phyloP scores from a whole-genome alignment of 345 rosid species.

The Lumnitzera racemosa region DNA sequence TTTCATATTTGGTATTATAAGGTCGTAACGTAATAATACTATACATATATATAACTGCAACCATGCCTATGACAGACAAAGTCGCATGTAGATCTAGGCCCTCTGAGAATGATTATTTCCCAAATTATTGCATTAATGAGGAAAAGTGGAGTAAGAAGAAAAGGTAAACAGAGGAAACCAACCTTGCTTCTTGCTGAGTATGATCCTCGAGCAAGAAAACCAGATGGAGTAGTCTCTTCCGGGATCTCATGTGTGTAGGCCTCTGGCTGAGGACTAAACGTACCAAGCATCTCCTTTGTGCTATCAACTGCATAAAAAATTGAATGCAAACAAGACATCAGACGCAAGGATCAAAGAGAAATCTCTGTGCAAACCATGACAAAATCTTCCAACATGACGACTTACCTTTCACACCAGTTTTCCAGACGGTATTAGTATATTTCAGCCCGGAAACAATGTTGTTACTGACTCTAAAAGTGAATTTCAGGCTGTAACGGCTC shows the following conservation, averaged over 20 bases:
- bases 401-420: constrained; percentile 62
- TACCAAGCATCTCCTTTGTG: constrained; percentile 84
- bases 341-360: neutral
- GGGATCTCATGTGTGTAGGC: constrained; percentile 71
- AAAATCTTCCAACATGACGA: constrained; percentile 4
- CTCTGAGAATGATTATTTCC: no score
- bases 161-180: constrained; percentile 3
- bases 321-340: neutral
- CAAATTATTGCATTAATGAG: neutral
- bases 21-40: no score
- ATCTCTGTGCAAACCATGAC: neutral
- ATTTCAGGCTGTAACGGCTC: constrained; percentile 57
- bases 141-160: neutral
- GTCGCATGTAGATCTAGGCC: no score
- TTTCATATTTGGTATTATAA: no score
- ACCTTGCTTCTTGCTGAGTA: constrained; percentile 88
- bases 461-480: constrained; percentile 67
- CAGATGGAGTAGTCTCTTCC: constrained; percentile 89
- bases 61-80: no score
- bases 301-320: constrained; percentile 51
- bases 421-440: constrained; percentile 76
- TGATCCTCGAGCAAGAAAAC: constrained; percentile 76
- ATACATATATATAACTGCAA: no score
- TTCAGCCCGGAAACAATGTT: constrained; percentile 88
- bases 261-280: constrained; percentile 87